Conservation (phyloP, 441 rosid species). For the Daphne laureola region DNA sequence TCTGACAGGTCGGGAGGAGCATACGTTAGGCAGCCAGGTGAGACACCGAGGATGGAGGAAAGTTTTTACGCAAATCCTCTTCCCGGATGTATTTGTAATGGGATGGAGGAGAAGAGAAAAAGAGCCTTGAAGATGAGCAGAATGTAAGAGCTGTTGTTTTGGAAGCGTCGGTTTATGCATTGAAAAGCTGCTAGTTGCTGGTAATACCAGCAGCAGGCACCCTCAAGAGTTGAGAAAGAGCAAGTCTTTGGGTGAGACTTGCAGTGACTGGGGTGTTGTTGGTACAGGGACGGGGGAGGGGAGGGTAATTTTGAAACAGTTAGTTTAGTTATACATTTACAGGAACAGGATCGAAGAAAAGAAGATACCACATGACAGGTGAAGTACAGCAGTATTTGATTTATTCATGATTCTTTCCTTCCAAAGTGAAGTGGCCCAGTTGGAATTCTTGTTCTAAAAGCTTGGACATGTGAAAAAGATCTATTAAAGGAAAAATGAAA, state of each 20-base stretch:
- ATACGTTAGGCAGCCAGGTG: conserved; percentile 51
- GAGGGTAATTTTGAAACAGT: conserved; percentile 15
- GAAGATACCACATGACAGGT: conserved; percentile 4
- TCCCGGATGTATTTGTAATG: conserved; percentile 80
- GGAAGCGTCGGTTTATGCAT: conserved; percentile 24
- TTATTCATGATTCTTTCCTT: conserved; percentile 21
- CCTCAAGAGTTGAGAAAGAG: conserved; percentile 14
- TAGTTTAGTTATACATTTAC: conserved; percentile 17
- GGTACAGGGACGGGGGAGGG: conserved; percentile 16
- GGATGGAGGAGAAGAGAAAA: conserved; percentile 23
- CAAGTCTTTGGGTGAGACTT: conserved; percentile 12
- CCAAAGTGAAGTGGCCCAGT: too few species aligned
- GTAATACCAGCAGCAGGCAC: conserved; percentile 11
- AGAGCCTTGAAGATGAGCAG: conserved; percentile 20
- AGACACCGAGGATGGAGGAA: conserved; percentile 75
- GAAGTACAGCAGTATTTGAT: conserved; percentile 17
- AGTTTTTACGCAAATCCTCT: conserved; percentile 85
- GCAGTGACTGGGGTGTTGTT: conserved; percentile 13
- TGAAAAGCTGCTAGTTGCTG: conserved; percentile 8
- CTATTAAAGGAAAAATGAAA: too few species aligned
- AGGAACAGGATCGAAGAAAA: neutral
- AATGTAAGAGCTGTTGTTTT: conserved; percentile 18
- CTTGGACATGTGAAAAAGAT: too few species aligned
- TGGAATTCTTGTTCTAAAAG: too few species aligned
- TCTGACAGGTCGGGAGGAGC: conserved; percentile 68